phyloP scores from a whole-genome alignment of 768 basidiomycete genomes.

The Brasilioporus rufonigricans region DNA sequence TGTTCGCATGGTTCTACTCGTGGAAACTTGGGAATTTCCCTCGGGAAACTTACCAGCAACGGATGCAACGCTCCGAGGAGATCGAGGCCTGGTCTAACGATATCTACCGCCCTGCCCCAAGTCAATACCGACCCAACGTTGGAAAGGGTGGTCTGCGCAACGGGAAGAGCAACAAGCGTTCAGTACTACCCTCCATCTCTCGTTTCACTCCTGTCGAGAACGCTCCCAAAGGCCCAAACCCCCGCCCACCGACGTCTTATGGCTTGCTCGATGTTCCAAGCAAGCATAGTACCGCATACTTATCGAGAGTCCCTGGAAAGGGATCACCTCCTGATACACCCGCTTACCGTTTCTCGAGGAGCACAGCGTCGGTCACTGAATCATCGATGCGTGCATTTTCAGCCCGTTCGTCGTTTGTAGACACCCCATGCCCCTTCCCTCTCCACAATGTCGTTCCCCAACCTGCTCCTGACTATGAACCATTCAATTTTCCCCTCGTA shows the following conservation, averaged over 20 bases:
- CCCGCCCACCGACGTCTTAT: constrained; percentile 61
- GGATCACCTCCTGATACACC: constrained; percentile 74
- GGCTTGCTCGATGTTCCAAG: constrained; percentile 64
- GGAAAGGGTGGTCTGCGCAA: constrained; percentile 60
- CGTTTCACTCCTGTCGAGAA: constrained; percentile 75
- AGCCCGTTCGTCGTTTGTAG: constrained; percentile 52
- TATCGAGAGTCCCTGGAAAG: constrained; percentile 41
- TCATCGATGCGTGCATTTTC: constrained; percentile 25
- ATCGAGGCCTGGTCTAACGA: constrained; percentile 97
- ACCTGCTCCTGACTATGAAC: constrained; percentile 87
- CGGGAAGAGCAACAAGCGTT: constrained; percentile 51
- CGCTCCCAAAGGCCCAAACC: constrained; percentile 47
- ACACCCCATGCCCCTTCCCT: constrained; percentile 90
- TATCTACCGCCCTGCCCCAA: constrained; percentile 92
- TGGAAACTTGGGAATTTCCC: constrained; percentile 94
- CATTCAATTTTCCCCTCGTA: constrained; percentile 92
- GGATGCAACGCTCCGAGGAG: constrained; percentile 83
- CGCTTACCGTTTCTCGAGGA: constrained; percentile 69
- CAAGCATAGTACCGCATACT: constrained; percentile 59
- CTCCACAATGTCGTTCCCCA: constrained; percentile 88
- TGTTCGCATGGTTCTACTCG: constrained; percentile 98
- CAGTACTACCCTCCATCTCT: constrained; percentile 64
- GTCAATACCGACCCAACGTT: constrained; percentile 87
- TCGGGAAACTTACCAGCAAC: constrained; percentile 87
- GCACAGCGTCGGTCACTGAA: constrained; percentile 73